phyloP scores from a whole-genome alignment of 176 grass and related monocot genomes.

The maize (Zea mays) region Zm-B73-REFERENCE-NAM-5.0 NC_050096.1:28154001-28154500 shows the following conservation, averaged over 20 bases:
- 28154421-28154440: conserved; percentile 64
- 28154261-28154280: conserved; percentile 43
- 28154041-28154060: conserved; percentile 4
- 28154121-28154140: conserved; percentile 22
- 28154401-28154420: conserved; percentile 87
- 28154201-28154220: not conserved
- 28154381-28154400: conserved; percentile 76
- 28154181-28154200: not conserved
- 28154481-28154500: conserved; percentile 35
- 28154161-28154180: not conserved
- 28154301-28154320: conserved; percentile 51
- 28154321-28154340: conserved; percentile 71
- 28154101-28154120: conserved; percentile 15
- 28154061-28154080: not conserved
- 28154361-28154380: conserved; percentile 85
- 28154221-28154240: conserved; percentile 29
- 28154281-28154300: conserved; percentile 42
- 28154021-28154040: not conserved
- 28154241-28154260: conserved; percentile 40
- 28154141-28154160: conserved; percentile 20
- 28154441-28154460: conserved; percentile 82
- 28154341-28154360: conserved; percentile 83
- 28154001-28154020: not conserved
- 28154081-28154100: conserved; percentile 19
- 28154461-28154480: conserved; percentile 40